Conservation (phyloP, 1,139 yeast species). For the Candida pseudocylindracea region DNA sequence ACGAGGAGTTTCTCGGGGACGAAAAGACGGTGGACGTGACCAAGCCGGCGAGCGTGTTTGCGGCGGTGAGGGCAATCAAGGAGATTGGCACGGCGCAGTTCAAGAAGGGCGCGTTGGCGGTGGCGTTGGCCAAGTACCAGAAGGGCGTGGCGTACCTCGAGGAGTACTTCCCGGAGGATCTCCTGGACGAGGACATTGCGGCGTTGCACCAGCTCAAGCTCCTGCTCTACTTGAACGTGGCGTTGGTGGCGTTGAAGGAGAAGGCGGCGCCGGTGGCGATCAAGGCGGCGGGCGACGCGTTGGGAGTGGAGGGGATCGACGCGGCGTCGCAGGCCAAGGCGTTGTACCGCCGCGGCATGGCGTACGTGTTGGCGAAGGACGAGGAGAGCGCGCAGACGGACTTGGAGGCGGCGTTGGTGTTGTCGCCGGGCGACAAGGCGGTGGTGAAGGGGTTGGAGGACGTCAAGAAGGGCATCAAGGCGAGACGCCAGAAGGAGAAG, state of each 20-base stretch:
- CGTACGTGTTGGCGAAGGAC: constrained; percentile 38
- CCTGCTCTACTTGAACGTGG: constrained; percentile 38
- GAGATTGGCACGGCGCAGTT: constrained; percentile 58
- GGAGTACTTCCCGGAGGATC: constrained; percentile 57
- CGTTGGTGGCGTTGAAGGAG: constrained; percentile 53
- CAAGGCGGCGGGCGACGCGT: constrained; percentile 39
- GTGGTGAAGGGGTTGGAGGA: constrained; percentile 44
- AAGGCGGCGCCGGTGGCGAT: constrained; percentile 33
- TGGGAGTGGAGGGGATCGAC: constrained; percentile 37
- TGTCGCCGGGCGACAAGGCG: constrained; percentile 58
- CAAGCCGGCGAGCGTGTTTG: constrained; percentile 39
- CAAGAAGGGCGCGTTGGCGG: constrained; percentile 34
- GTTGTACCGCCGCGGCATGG: constrained; percentile 66
- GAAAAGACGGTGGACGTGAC: constrained; percentile 42
- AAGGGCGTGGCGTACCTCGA: constrained; percentile 49
- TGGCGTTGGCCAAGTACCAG: constrained; percentile 42
- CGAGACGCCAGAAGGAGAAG: constrained; percentile 47
- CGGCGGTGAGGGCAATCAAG: constrained; percentile 47
- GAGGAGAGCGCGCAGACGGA: constrained; percentile 50
- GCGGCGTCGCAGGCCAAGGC: constrained; percentile 68
- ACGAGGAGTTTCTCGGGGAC: constrained; percentile 58
- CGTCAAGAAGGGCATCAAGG: constrained; percentile 28
- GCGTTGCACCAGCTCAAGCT: constrained; percentile 9
- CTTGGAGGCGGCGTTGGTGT: constrained; percentile 39
- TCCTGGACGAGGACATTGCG: constrained; percentile 22